Conservation (phyloP, 345 rosid species). For the Raphanus sativus region DNA sequence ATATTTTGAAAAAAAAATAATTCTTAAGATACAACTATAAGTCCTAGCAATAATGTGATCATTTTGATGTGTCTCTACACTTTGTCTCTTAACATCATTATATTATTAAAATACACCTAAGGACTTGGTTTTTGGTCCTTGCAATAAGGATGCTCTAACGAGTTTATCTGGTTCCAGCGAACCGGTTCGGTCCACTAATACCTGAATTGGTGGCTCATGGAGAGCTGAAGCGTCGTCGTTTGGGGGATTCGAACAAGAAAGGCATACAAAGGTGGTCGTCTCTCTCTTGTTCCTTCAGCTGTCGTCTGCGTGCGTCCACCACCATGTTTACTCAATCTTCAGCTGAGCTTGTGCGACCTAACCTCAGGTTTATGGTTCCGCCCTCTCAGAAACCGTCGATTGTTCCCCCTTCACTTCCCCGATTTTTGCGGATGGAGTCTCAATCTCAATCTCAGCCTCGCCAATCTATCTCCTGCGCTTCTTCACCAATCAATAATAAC, state of each 20-base stretch:
- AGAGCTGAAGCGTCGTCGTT: conserved; percentile 22
- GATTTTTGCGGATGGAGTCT: conserved; percentile 26
- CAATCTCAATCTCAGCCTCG: conserved; percentile 25
- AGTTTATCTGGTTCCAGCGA: not conserved
- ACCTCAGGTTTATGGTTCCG: not conserved
- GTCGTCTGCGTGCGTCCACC: conserved; percentile 23
- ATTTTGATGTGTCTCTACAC: too few species aligned
- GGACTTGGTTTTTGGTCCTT: too few species aligned
- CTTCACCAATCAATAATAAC: conserved; percentile 5
- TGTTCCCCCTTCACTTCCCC: conserved; percentile 19
- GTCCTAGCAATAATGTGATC: too few species aligned
- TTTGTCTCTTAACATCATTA: too few species aligned
- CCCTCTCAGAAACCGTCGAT: not conserved
- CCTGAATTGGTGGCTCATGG: conserved; percentile 6
- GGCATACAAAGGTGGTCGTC: not conserved
- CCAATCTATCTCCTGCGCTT: conserved; percentile 23
- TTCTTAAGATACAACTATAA: too few species aligned
- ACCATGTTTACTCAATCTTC: conserved; percentile 23
- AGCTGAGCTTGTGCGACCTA: conserved; percentile 18
- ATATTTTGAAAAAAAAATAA: too few species aligned
- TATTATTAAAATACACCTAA: too few species aligned
- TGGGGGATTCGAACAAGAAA: not conserved
- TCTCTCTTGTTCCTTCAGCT: not conserved
- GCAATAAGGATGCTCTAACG: too few species aligned
- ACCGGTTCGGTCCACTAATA: not conserved